phyloP scores from a whole-genome alignment of 2,329 filamentous ascomycete genomes.

The Talaromyces islandicus region DNA sequence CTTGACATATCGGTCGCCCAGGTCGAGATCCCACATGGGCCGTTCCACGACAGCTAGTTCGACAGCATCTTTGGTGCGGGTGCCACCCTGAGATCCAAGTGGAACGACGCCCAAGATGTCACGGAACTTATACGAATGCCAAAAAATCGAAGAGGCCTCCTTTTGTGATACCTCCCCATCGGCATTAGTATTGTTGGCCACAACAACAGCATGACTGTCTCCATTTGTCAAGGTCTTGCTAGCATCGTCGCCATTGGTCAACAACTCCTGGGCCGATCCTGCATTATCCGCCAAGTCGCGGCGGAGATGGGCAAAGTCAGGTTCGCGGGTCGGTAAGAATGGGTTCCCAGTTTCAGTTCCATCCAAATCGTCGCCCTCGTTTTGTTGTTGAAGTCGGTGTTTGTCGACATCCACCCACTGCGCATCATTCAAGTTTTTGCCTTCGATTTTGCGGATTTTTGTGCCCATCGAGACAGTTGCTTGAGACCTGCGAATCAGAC shows the following conservation, averaged over 20 bases:
- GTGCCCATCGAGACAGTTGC: slow-evolving; percentile 38
- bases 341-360: slow-evolving; percentile 20
- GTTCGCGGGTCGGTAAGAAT: slow-evolving; percentile 24
- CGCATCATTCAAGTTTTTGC: slow-evolving; percentile 29
- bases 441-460: slow-evolving; percentile 45
- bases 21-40: slow-evolving; percentile 74
- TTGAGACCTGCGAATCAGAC: slow-evolving; percentile 42
- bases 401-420: slow-evolving; percentile 30
- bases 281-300: slow-evolving; percentile 15
- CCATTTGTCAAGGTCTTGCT: not conserved
- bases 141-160: slow-evolving; percentile 32
- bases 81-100: slow-evolving; percentile 37
- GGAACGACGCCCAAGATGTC: slow-evolving; percentile 76
- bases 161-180: not conserved
- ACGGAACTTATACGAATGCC: slow-evolving; percentile 88
- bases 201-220: not conserved
- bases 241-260: not conserved
- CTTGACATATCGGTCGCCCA: slow-evolving; percentile 64
- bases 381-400: slow-evolving; percentile 14
- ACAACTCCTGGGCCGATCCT: slow-evolving; percentile 1
- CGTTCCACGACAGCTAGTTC: slow-evolving; percentile 88
- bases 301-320: slow-evolving; percentile 25
- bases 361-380: slow-evolving; percentile 24
- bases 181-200: not conserved
- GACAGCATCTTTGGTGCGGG: slow-evolving; percentile 20